Conservation (phyloP, 2,329 filamentous ascomycete species). For the Trichophyton mentagrophytes region DNA sequence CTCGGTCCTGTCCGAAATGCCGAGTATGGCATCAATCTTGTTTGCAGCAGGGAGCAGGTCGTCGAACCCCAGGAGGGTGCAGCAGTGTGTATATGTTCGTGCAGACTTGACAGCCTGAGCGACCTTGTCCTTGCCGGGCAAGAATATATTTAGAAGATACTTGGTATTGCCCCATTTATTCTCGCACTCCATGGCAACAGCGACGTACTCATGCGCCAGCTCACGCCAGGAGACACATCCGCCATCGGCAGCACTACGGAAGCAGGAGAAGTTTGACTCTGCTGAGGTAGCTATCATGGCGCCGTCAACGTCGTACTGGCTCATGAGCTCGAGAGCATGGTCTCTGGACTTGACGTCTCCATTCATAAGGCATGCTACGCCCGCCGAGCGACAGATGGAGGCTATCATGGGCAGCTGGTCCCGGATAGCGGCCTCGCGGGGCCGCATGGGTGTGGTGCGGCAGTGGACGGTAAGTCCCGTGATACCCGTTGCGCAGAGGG, state of each 20-base stretch:
- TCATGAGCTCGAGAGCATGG: conserved; percentile 56
- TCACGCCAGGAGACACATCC: conserved; percentile 63
- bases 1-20: conserved; percentile 14
- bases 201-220: conserved; percentile 63
- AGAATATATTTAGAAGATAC: conserved; percentile 70
- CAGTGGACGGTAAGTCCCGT: conserved; percentile 88
- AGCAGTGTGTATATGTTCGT: conserved; percentile 59
- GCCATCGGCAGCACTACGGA: conserved; percentile 56
- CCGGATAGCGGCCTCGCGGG: conserved; percentile 73
- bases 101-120: conserved; percentile 50
- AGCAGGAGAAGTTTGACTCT: conserved; percentile 82
- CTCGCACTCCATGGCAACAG: conserved; percentile 58
- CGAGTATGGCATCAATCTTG: conserved; percentile 51
- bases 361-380: conserved; percentile 91
- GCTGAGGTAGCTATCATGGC: conserved; percentile 95
- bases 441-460: conserved; percentile 90
- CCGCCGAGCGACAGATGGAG: conserved; percentile 64
- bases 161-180: conserved; percentile 92
- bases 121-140: conserved; percentile 61
- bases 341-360: conserved; percentile 72
- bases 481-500: conserved; percentile 76
- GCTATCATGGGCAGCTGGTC: conserved; percentile 76
- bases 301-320: conserved; percentile 75
- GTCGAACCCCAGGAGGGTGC: conserved; percentile 52
- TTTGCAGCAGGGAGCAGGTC: conserved; percentile 52